Base-by-base conservation (phyloP, 1,139 yeast species). In the Pichia norvegensis region DNA sequence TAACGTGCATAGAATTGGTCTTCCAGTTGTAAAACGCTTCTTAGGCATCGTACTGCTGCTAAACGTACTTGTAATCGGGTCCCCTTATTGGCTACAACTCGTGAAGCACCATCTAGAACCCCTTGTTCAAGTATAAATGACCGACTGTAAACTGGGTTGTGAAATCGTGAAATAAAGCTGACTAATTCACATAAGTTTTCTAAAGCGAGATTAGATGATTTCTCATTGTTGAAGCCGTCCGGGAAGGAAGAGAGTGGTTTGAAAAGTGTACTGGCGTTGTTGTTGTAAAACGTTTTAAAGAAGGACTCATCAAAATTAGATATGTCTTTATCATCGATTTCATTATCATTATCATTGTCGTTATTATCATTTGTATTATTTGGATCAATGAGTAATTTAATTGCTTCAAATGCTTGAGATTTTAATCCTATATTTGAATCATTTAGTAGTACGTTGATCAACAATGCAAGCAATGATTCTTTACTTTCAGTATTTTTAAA, bases 331-430 rank as follows among this genome's bases (percentile, higher is more conserved):
- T 49, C 50, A 8, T 52, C 54, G 17, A 63, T 67, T 37, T 61
- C 63, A 16, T 46, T 43, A 14, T 27, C 14, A 29, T 36, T 35
- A 21, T 17, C 9, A 25, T 16, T 27, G 5, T 37, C 40, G 10
- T 27, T 27, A 11, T 36, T 27, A 9, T 45, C 46, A 19, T 38
- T 27, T n/a, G 42, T 13, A 36, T 45, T 44, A 6, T 27, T 38
- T 1, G 87, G 80, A 57, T 84, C 92, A 16, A 87, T 67, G 36
- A 88, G 65, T 1, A 81, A 78, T 57, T 81, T 80, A 42, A 90
- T 66, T 0, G 96, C 95, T 64, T 88, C 96, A 51, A 78, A 79
- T 1, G 92, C 85, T 61, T 88, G 97, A 5, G 83, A 76, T 59
- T 85, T 81, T 43, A 88, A 66, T 0, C 95, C 95, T 7, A 82